Conservation (phyloP, 345 rosid species). For the Litchi chinensis region DNA sequence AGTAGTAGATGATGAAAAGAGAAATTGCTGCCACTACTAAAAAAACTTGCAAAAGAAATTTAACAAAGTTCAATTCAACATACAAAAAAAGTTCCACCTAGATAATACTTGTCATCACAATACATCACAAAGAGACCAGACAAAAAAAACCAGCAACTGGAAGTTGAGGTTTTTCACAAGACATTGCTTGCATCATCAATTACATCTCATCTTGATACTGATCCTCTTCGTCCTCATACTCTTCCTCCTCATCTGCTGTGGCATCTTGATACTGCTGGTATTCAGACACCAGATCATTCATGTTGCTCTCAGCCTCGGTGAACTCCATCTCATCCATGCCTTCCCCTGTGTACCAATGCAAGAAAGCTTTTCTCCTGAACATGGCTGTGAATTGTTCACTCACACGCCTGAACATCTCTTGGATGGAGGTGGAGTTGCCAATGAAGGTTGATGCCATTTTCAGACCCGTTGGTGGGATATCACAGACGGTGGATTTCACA, state of each 20-base stretch:
- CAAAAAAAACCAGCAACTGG: conserved; percentile 30
- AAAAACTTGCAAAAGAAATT: background rate
- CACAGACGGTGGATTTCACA: conserved; percentile 77
- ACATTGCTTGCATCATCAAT: background rate
- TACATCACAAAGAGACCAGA: background rate
- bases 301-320: conserved; percentile 68
- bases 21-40: background rate
- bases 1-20: background rate
- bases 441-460: conserved; percentile 78
- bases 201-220: conserved; percentile 42
- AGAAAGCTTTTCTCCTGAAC: conserved; percentile 50
- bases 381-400: conserved; percentile 62
- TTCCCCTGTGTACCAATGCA: conserved; percentile 49
- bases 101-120: background rate
- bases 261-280: conserved; percentile 87
- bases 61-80: background rate
- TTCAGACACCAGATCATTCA: conserved; percentile 74
- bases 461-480: conserved; percentile 72
- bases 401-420: conserved; percentile 80
- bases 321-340: conserved; percentile 54
- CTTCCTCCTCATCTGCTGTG: conserved; percentile 69
- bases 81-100: background rate
- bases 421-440: conserved; percentile 71
- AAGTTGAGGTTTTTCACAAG: conserved; percentile 32
- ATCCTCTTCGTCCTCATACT: conserved; percentile 56